Evolutionary conservation across 2,329 filamentous ascomycete genomes (phyloP).

Genomic region (Hypoxylon sp.): DNA sequence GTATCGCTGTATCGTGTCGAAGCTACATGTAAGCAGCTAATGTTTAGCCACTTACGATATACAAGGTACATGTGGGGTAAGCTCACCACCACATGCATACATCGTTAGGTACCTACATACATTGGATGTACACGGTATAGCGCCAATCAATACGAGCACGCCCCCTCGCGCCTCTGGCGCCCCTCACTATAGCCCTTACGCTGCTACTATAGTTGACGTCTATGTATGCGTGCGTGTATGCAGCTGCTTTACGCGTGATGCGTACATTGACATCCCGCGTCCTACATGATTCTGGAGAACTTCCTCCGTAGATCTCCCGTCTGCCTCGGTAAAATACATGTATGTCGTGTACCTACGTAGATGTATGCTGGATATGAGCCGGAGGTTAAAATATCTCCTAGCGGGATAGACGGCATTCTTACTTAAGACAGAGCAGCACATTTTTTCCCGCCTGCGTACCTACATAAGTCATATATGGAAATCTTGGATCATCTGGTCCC

Average conservation of each 20-base stretch:
- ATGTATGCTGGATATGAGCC: neutral
- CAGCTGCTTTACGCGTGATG: constrained; percentile 28
- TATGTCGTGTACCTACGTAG: neutral
- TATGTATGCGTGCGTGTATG: constrained; percentile 8
- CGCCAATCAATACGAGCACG: constrained; percentile 28
- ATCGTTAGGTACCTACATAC: neutral
- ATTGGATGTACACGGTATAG: neutral
- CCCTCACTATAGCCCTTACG: constrained; percentile 21
- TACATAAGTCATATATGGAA: constrained; percentile 27
- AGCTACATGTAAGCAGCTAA: constrained; percentile 8
- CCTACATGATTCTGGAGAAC: constrained; percentile 22
- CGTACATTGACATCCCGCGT: constrained; percentile 37
- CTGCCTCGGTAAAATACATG: constrained; percentile 18
- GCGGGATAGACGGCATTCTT: constrained; percentile 23
- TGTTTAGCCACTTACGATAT: constrained; percentile 12
- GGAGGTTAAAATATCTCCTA: constrained; percentile 42
- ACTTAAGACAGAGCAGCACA: constrained; percentile 22
- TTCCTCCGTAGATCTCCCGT: constrained; percentile 34
- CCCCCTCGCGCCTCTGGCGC: neutral
- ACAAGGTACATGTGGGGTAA: constrained; percentile 37
- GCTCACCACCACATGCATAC: constrained; percentile 1
- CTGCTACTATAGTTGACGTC: constrained; percentile 18
- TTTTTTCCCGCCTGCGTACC: constrained; percentile 18
- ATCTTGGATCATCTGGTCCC: constrained; percentile 43
- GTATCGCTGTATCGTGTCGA: constrained; percentile 10